Conservation (phyloP, 2,329 filamentous ascomycete species). For the Leptodontidium sp. region DNA sequence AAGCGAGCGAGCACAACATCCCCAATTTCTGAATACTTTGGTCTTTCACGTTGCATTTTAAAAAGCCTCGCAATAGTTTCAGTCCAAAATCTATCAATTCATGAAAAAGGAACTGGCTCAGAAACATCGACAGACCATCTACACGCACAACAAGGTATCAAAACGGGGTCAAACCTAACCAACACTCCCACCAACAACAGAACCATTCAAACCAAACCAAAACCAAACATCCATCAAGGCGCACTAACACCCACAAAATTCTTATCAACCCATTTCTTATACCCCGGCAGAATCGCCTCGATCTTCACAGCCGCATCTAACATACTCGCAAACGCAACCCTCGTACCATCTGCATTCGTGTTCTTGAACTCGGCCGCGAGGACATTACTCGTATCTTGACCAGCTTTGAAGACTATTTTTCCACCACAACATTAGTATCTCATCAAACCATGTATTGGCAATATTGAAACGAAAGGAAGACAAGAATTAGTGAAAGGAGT, state of each 20-base stretch:
- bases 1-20: too few relatives aligned
- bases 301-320: conserved; percentile 52
- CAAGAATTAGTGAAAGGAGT: background rate
- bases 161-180: background rate
- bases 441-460: background rate
- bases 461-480: background rate
- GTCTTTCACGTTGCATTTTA: too few relatives aligned
- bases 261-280: conserved; percentile 53
- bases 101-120: too few relatives aligned
- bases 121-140: too few relatives aligned
- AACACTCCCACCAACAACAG: background rate
- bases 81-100: too few relatives aligned
- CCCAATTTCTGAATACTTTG: too few relatives aligned
- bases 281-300: conserved; percentile 52
- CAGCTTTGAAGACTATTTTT: background rate
- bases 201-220: background rate
- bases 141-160: too few relatives aligned
- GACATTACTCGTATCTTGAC: conserved; percentile 8
- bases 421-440: background rate
- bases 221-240: conserved; percentile 1
- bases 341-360: conserved; percentile 55
- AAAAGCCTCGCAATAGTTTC: too few relatives aligned
- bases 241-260: conserved; percentile 43
- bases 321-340: conserved; percentile 48
- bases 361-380: conserved; percentile 56